These are phyloP conservation scores for Hymenoscyphus linearis DNA, from an alignment of 2,329 filamentous ascomycete species.

Conservation along the genomic window DNA sequence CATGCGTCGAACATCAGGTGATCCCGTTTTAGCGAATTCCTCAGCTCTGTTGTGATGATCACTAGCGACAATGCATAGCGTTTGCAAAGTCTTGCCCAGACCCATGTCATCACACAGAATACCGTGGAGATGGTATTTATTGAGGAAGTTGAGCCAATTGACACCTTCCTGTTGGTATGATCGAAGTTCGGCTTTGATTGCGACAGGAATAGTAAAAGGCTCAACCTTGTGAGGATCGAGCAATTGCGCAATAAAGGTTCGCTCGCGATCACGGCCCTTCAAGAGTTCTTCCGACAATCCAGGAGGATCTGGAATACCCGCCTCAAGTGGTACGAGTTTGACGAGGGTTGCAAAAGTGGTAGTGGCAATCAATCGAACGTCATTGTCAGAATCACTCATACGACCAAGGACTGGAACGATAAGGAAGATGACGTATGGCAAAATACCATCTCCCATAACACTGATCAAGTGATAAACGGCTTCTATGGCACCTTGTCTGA, in stretches of 20 bases:
- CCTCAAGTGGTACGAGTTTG: conserved; percentile 93
- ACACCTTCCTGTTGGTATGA: conserved; percentile 98
- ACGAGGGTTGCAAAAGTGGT: conserved; percentile 96
- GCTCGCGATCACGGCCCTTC: conserved; percentile 84
- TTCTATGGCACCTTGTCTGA: conserved; percentile 90
- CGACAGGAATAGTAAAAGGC: conserved; percentile 85
- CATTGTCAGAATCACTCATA: conserved; percentile 98
- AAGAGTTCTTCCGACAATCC: conserved; percentile 85
- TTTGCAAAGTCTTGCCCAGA: conserved; percentile 94
- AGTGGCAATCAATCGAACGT: conserved; percentile 88
- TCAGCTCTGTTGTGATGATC: conserved; percentile 92
- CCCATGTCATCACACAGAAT: conserved; percentile 99
- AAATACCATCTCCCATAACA: conserved; percentile 93
- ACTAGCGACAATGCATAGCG: conserved; percentile 94
- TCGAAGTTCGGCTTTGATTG: conserved; percentile 92
- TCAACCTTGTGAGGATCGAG: conserved; percentile 97
- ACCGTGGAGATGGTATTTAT: conserved; percentile 94
- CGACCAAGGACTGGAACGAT: conserved; percentile 94
- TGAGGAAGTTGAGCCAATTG: conserved; percentile 97
- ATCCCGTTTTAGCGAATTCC: conserved; percentile 77
- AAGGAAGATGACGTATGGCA: conserved; percentile 98
- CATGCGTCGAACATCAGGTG: conserved; percentile 70
- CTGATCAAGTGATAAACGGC: conserved; percentile 95
- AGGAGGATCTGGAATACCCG: conserved; percentile 93
- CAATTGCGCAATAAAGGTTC: conserved; percentile 95